A percentile compares a stretch with the other conserved stretches of the same genome.
These are phyloP conservation scores for Lentinula detonsa DNA, from an alignment of 768 basidiomycete genomes.

Conservation along the genomic window DNA sequence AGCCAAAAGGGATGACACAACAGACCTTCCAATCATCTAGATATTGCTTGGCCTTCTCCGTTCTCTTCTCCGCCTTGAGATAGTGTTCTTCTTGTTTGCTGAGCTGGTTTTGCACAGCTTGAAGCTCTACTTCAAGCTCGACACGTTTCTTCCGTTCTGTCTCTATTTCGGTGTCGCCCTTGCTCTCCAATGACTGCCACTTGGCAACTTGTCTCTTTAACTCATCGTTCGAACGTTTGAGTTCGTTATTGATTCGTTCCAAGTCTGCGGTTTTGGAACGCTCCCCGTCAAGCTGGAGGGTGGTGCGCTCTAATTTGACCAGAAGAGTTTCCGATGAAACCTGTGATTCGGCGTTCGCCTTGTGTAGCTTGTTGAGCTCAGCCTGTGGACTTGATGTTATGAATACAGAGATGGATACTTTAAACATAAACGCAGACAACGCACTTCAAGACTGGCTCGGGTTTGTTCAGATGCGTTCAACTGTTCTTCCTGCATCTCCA, in stretches of 20 bases:
- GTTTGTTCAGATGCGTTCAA: conserved; percentile 34
- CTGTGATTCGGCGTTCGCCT: conserved; percentile 43
- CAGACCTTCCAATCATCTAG: conserved; percentile 42
- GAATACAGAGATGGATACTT: background rate
- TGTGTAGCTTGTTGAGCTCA: conserved; percentile 34
- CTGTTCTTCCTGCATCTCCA: conserved; percentile 34
- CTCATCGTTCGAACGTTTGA: conserved; percentile 47
- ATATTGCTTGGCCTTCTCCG: conserved; percentile 35
- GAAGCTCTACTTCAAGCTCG: conserved; percentile 50
- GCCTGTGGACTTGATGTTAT: conserved; percentile 21
- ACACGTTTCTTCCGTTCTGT: conserved; percentile 44
- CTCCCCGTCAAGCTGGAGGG: conserved; percentile 53
- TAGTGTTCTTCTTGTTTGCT: conserved; percentile 28
- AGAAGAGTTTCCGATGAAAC: conserved; percentile 37
- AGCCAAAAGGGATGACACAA: background rate
- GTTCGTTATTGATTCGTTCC: conserved; percentile 50
- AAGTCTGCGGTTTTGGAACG: conserved; percentile 48
- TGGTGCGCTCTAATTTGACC: conserved; percentile 51
- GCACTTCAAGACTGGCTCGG: conserved; percentile 41
- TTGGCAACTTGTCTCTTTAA: conserved; percentile 60
- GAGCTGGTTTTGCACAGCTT: conserved; percentile 35
- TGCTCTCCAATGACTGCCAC: conserved; percentile 64
- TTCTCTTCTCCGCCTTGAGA: conserved; percentile 29
- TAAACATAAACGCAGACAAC: conserved; percentile 8
- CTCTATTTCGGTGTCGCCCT: conserved; percentile 55